phyloP scores from a whole-genome alignment of 805 yeast genomes.

The Lachancea dasiensis region DNA sequence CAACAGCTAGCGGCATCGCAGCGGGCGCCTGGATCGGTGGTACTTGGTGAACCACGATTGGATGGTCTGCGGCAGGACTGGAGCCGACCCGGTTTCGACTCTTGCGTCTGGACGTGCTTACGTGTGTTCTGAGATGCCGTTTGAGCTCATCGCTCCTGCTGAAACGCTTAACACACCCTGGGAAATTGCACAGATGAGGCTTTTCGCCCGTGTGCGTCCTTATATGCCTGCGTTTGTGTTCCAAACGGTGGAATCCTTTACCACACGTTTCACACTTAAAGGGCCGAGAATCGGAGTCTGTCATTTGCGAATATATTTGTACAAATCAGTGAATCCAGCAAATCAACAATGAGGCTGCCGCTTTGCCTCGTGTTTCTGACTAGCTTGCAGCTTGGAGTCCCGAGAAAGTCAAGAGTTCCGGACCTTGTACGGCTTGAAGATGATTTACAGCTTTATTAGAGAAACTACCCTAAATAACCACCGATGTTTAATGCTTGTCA shows the following conservation, averaged over 20 bases:
- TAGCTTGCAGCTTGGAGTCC: too few species aligned
- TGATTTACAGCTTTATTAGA: too few species aligned
- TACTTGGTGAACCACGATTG: constrained; percentile 9
- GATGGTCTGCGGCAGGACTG: constrained; percentile 4
- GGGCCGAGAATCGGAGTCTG: constrained; percentile 37
- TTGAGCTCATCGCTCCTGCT: constrained; percentile 70
- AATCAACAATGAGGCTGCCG: too few species aligned
- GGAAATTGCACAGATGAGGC: constrained; percentile 70
- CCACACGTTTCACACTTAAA: constrained; percentile 70
- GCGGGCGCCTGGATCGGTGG: constrained; percentile 5
- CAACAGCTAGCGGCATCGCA: not conserved
- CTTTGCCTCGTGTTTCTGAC: too few species aligned
- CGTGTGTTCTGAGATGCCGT: constrained; percentile 66
- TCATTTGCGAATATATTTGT: not conserved
- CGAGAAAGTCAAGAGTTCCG: too few species aligned
- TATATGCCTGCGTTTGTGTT: constrained; percentile 74
- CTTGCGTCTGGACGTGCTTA: constrained; percentile 42
- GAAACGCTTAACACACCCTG: constrained; percentile 63
- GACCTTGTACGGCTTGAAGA: too few species aligned
- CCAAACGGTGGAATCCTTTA: constrained; percentile 68
- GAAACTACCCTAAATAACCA: too few species aligned
- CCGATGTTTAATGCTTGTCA: too few species aligned
- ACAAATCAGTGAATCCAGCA: too few species aligned
- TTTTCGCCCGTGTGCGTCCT: constrained; percentile 79
- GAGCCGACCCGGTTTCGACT: constrained; percentile 4